Evolutionary conservation across 805 yeast genomes (phyloP).

Genomic region (Candida quercuum): DNA sequence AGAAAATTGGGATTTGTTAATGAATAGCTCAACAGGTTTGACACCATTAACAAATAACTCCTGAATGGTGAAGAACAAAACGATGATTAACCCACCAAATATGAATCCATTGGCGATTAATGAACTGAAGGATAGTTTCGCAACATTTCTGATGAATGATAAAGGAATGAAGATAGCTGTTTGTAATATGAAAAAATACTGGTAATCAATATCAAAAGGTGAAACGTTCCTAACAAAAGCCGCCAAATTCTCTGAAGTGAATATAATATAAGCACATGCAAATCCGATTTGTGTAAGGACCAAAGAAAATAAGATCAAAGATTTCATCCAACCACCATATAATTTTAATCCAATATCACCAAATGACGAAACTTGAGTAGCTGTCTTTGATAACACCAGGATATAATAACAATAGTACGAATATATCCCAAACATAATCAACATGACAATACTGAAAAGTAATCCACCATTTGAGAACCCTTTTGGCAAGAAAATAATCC

Average conservation of each 20-base stretch:
- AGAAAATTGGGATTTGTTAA: conserved; percentile 58
- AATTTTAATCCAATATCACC: conserved; percentile 66
- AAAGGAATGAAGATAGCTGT: conserved; percentile 58
- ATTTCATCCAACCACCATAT: conserved; percentile 63
- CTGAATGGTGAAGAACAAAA: conserved; percentile 46
- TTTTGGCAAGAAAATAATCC: conserved; percentile 63
- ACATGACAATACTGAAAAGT: conserved; percentile 44
- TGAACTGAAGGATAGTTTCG: conserved; percentile 68
- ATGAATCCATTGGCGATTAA: conserved; percentile 68
- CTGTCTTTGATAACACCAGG: conserved; percentile 51
- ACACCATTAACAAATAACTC: conserved; percentile 45
- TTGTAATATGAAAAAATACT: conserved; percentile 48
- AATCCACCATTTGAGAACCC: conserved; percentile 75
- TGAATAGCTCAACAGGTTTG: conserved; percentile 40
- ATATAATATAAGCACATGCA: conserved; percentile 75
- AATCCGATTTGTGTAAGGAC: conserved; percentile 74
- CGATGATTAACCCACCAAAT: conserved; percentile 58
- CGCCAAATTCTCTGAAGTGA: conserved; percentile 64
- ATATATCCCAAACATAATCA: conserved; percentile 57
- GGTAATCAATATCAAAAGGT: conserved; percentile 33
- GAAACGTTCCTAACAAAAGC: conserved; percentile 56
- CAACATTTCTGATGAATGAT: conserved; percentile 69
- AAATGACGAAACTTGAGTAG: conserved; percentile 65
- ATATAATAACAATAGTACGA: conserved; percentile 78
- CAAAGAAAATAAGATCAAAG: conserved; percentile 56